These are phyloP conservation scores for Boletus bicolor DNA, from an alignment of 768 basidiomycete species.

Conservation along the genomic window DNA sequence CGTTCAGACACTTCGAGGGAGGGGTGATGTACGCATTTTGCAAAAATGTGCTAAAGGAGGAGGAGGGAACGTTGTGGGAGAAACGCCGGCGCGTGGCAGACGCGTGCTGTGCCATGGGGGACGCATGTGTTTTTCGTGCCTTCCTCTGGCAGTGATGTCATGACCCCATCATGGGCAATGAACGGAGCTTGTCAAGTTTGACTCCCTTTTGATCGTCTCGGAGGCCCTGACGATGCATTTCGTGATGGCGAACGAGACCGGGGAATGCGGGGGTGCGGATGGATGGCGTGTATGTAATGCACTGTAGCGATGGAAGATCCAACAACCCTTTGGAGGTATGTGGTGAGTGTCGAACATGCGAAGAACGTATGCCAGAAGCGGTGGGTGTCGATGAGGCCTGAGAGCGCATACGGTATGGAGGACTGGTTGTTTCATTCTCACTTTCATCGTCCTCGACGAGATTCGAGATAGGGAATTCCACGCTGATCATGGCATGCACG, in stretches of 20 bases:
- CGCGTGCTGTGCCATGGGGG: conserved; percentile 30
- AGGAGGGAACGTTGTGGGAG: conserved; percentile 7
- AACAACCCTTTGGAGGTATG: background rate
- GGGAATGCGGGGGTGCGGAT: conserved; percentile 19
- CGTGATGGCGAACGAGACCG: conserved; percentile 13
- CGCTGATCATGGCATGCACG: conserved; percentile 9
- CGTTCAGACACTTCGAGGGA: conserved; percentile 6
- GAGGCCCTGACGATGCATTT: conserved; percentile 11
- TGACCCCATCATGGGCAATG: conserved; percentile 14
- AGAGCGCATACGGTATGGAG: background rate
- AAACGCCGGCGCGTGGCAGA: conserved; percentile 17
- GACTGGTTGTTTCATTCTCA: background rate
- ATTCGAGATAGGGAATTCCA: conserved; percentile 9
- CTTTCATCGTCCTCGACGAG: conserved; percentile 5
- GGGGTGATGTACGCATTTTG: background rate
- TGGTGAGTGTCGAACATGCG: conserved; percentile 17
- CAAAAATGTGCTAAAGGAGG: background rate
- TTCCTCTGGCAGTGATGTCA: conserved; percentile 11
- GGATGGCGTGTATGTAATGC: conserved; percentile 16
- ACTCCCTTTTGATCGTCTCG: conserved; percentile 13
- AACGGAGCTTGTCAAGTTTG: background rate
- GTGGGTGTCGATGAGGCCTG: background rate
- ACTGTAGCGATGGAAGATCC: conserved; percentile 10
- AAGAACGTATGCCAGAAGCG: conserved; percentile 9
- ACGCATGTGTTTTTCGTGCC: conserved; percentile 19